phyloP scores from a whole-genome alignment of 129 eudicot genomes.

The Flaveria brownii region DNA sequence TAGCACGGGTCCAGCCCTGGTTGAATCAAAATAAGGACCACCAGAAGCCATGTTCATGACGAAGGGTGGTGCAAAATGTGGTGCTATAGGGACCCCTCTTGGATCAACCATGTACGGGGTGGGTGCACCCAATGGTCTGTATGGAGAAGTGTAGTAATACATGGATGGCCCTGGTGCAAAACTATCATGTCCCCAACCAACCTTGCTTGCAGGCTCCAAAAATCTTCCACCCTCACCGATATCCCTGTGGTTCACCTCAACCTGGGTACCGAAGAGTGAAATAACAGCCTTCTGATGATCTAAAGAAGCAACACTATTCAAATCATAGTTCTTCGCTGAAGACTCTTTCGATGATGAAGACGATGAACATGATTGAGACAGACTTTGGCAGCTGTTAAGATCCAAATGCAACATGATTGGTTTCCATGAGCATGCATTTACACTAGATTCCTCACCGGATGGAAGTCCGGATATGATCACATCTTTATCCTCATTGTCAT shows the following conservation, averaged over 20 bases:
- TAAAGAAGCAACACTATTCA: constrained; percentile 43
- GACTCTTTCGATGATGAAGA: constrained; percentile 51
- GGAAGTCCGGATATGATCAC: constrained; percentile 15
- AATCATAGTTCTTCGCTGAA: constrained; percentile 45
- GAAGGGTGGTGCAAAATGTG: constrained; percentile 33
- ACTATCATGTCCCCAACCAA: not conserved
- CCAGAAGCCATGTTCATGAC: constrained; percentile 33
- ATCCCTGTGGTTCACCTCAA: constrained; percentile 37
- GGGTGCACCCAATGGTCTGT: no score
- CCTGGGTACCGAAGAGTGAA: constrained; percentile 59
- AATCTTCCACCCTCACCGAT: not conserved
- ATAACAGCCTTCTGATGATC: constrained; percentile 37
- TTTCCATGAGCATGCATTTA: constrained; percentile 1
- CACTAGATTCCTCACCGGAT: constrained; percentile 2
- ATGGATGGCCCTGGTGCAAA: no score
- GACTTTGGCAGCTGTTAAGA: constrained; percentile 23
- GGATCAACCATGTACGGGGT: no score
- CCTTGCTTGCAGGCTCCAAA: not conserved
- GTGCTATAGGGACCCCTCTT: no score
- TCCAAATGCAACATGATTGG: not conserved
- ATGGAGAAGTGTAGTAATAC: no score
- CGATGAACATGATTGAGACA: constrained; percentile 51
- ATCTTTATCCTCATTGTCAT: constrained; percentile 36
- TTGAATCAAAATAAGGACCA: no score
- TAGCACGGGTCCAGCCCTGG: constrained; percentile 33